These are phyloP conservation scores for Fusarium udum DNA, from an alignment of 2,329 filamentous ascomycete genomes.

Conservation along the genomic window DNA sequence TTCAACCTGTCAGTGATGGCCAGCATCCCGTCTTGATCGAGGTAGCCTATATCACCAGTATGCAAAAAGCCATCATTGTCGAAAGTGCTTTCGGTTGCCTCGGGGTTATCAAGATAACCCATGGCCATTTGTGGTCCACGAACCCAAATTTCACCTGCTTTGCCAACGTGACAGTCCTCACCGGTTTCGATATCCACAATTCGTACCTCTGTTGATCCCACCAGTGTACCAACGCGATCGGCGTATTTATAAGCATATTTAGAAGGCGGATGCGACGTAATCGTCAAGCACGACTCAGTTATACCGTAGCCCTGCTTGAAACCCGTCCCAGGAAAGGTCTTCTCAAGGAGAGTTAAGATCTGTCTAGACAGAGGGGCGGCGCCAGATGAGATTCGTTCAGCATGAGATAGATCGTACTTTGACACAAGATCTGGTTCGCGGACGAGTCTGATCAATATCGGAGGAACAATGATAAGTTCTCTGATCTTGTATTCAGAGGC, in stretches of 20 bases:
- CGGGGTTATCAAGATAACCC: not conserved
- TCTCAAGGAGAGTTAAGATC: constrained; percentile 13
- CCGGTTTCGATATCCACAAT: constrained; percentile 73
- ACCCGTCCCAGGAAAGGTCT: constrained; percentile 13
- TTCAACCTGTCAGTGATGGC: not conserved
- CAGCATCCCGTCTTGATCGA: not conserved
- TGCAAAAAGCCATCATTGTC: not conserved
- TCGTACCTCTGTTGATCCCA: constrained; percentile 71
- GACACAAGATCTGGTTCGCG: not conserved
- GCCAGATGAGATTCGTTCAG: constrained; percentile 20
- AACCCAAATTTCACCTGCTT: constrained; percentile 54
- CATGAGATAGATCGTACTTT: constrained; percentile 20
- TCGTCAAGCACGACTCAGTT: constrained; percentile 81
- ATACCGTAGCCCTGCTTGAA: constrained; percentile 74
- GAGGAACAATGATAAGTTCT: not conserved
- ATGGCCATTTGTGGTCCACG: not conserved
- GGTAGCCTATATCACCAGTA: not conserved
- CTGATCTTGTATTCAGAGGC: not conserved
- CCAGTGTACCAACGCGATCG: constrained; percentile 12
- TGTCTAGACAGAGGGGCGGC: constrained; percentile 29
- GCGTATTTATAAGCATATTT: constrained; percentile 60
- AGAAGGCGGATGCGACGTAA: constrained; percentile 78
- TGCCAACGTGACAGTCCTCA: constrained; percentile 66
- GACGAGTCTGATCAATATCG: not conserved
- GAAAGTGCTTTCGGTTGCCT: not conserved